Percentiles rank a stretch among this genome's conserved stretches.
Evolutionary conservation across 192 early-diverging fungal genomes (phyloP).

Genomic region (Jimgerdemannia flammicorona): DNA sequence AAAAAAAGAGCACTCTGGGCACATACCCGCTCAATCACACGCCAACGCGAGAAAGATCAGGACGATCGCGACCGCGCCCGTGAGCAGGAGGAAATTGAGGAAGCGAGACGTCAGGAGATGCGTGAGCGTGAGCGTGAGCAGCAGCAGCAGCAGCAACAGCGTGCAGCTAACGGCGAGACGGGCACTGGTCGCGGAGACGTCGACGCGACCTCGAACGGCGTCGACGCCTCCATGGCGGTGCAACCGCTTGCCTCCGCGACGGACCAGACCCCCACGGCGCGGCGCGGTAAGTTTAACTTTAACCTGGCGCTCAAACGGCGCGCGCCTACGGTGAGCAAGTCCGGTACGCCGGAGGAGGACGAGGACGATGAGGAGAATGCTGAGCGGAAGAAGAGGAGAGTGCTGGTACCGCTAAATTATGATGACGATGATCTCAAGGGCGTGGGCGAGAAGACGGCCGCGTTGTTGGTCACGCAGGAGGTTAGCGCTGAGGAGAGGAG

Average conservation of each 20-base stretch:
- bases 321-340: conserved; percentile 3
- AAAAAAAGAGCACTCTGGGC: neutral
- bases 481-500: conserved; percentile 67
- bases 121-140: conserved; percentile 44
- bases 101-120: too few species aligned
- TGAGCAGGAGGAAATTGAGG: conserved; percentile 69
- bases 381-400: conserved; percentile 37
- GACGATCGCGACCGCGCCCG: conserved; percentile 71
- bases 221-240: neutral
- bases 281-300: conserved; percentile 20
- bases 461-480: conserved; percentile 23
- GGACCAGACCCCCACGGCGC: neutral
- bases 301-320: conserved; percentile 29
- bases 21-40: neutral
- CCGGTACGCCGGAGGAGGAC: conserved; percentile 27
- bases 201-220: conserved; percentile 23
- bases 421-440: conserved; percentile 41
- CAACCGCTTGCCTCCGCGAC: neutral
- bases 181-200: conserved; percentile 9
- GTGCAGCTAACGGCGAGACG: conserved; percentile 20
- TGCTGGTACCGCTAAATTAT: conserved; percentile 48
- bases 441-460: conserved; percentile 23
- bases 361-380: conserved; percentile 53
- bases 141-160: conserved; percentile 39
- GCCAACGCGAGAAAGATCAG: conserved; percentile 32